These are phyloP conservation scores for Amanita exitialis DNA, from an alignment of 768 basidiomycete species.

Conservation along the genomic window DNA sequence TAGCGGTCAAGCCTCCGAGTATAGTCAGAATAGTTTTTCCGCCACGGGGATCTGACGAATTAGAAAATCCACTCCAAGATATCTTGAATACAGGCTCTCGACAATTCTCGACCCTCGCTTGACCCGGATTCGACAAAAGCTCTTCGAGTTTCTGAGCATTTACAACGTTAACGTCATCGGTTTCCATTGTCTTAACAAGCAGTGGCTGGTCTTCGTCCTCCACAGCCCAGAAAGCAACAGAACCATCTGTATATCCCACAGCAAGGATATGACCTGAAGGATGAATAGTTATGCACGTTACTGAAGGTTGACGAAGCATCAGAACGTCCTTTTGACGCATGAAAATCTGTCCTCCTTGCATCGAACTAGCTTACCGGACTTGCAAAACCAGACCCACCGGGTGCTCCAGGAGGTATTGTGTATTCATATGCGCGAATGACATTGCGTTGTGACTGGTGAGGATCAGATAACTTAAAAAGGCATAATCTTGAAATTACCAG, in stretches of 20 bases:
- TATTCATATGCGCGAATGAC: constrained; percentile 59
- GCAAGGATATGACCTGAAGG: constrained; percentile 71
- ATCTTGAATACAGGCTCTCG: constrained; percentile 82
- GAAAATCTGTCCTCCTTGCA: not conserved
- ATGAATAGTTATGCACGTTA: constrained; percentile 64
- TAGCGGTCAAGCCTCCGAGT: constrained; percentile 61
- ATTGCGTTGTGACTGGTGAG: constrained; percentile 32
- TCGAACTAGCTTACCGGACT: constrained; percentile 29
- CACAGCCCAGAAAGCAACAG: constrained; percentile 73
- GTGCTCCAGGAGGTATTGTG: constrained; percentile 68
- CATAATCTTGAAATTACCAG: constrained; percentile 28
- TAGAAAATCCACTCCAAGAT: constrained; percentile 72
- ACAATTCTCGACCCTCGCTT: constrained; percentile 11
- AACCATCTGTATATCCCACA: constrained; percentile 75
- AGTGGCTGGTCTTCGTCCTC: constrained; percentile 72
- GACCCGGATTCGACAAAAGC: constrained; percentile 15
- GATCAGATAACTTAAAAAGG: not conserved
- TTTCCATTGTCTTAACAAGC: constrained; percentile 59
- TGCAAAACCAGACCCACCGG: constrained; percentile 62
- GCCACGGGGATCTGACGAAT: constrained; percentile 52
- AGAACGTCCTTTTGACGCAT: constrained; percentile 44
- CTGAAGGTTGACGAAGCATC: constrained; percentile 55
- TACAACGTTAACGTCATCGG: constrained; percentile 43
- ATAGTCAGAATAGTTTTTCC: constrained; percentile 68
- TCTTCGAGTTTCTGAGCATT: constrained; percentile 37